Base-by-base conservation (phyloP, 192 early-diverging fungal species). In the Linnemannia exigua region DNA sequence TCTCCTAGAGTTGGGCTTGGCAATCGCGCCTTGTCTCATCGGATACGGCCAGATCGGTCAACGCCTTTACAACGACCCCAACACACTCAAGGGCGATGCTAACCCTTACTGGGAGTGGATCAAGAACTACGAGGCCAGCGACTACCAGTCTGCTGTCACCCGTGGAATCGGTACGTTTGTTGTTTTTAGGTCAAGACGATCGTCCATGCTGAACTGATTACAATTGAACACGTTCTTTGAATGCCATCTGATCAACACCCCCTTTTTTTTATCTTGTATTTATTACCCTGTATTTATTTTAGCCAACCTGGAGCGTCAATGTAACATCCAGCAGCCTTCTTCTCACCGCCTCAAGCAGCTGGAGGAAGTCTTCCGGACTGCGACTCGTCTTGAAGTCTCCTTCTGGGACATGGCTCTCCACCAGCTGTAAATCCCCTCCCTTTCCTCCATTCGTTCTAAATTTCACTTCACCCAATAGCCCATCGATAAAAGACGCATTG, bases 41-140 rank as follows among this genome's bases (percentile, higher is more conserved):
- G 96, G 96, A 22, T 97, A 97, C 79, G 96, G 95, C 48, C 93
- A 95, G 67, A 96, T 96, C 67, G 95, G 94, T 6, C 19, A 81
- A 12, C 87, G 90, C 17, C 85, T 96, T 17, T 90, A 89, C 41
- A 92, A 91, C 66, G 92, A 95, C 74, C 93, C 93, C 52, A 77
- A 79, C 36, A 96, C 95, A 1, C 92, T 94, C 70, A 81, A 77
- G 70, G 93, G 89, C 77, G 91, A 94, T 72, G 94, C 90, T 11
- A 97, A 97, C 87, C 93, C 93, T 58, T 97, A 96, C 88, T 96
- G 94, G 94, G 84, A 83, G 50, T 97, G 96, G 96, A 95, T 96
- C 51, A 73, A 80, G 37, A 95, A 89, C 82, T 97, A 97, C 80
- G 90, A 90, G 20, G 89, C 87, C 33, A 89, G 74, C 19, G 90